phyloP scores from a whole-genome alignment of 2,329 filamentous ascomycete genomes.

The Fusarium keratoplasticum region DNA sequence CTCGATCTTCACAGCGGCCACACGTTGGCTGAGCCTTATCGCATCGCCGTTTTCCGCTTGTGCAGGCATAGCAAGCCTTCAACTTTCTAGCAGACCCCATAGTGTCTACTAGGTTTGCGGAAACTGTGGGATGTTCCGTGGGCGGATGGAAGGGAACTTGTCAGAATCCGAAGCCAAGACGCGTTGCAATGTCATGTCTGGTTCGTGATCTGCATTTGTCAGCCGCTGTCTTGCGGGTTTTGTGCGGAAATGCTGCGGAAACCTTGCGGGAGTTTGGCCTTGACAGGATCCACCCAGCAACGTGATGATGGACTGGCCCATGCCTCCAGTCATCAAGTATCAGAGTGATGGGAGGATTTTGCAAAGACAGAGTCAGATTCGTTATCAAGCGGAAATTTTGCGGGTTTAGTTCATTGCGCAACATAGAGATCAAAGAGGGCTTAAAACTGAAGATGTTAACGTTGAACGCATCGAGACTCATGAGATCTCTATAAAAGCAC shows the following conservation, averaged over 20 bases:
- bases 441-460: neutral
- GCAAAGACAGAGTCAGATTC: neutral
- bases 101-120: neutral
- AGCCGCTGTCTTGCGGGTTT: neutral
- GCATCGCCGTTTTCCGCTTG: conserved; percentile 19
- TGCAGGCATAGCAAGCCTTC: conserved; percentile 19
- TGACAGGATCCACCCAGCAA: neutral
- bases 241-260: neutral
- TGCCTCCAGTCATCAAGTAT: neutral
- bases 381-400: neutral
- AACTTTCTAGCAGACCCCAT: neutral
- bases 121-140: neutral
- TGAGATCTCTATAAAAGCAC: neutral
- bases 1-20: conserved; percentile 16
- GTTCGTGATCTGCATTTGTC: neutral
- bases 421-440: neutral
- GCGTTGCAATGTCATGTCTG: neutral
- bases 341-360: neutral
- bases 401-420: neutral
- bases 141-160: neutral
- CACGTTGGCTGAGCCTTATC: conserved; percentile 12
- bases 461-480: neutral
- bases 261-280: neutral
- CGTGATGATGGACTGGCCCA: neutral
- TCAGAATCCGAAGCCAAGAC: neutral